phyloP scores from a whole-genome alignment of 176 grass and related monocot species.

The Oryza meridionalis region DNA sequence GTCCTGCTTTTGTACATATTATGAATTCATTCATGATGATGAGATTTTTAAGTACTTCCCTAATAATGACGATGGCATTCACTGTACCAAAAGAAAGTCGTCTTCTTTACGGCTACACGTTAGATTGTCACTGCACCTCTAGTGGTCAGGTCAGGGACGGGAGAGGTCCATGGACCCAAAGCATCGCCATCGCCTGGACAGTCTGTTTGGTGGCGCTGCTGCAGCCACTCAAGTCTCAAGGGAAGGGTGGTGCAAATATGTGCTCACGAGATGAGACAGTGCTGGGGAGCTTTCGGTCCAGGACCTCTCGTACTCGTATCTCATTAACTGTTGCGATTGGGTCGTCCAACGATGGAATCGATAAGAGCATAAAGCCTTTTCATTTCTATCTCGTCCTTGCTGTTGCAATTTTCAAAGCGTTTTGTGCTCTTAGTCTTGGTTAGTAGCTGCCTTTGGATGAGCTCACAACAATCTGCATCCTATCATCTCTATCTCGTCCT shows the following conservation, averaged over 20 bases:
- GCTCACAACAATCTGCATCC: not conserved
- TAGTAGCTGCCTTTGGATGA: not conserved
- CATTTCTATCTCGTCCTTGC: not conserved
- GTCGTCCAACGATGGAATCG: not conserved
- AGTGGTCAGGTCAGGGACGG: not conserved
- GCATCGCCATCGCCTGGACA: not conserved
- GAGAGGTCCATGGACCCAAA: not conserved
- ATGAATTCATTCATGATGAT: not conserved
- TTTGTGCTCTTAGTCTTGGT: not conserved
- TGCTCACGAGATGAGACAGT: not conserved
- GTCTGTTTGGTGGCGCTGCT: not conserved
- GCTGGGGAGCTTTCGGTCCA: not conserved
- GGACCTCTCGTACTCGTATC: conserved; percentile 14
- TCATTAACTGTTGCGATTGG: conserved; percentile 20
- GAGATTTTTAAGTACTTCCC: not conserved
- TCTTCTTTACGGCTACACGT: not conserved
- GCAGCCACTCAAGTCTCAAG: not conserved
- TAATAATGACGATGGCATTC: not conserved
- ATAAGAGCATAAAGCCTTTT: not conserved
- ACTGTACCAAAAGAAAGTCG: not conserved
- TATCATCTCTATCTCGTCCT: not conserved
- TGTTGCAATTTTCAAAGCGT: not conserved
- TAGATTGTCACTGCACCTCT: conserved; percentile 9
- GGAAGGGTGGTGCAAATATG: not conserved
- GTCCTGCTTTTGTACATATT: not conserved